Percentiles rank a stretch among this genome's conserved stretches.
Conservation (phyloP, 495 filamentous ascomycete genomes). For the Endocarpon pusillum region DNA sequence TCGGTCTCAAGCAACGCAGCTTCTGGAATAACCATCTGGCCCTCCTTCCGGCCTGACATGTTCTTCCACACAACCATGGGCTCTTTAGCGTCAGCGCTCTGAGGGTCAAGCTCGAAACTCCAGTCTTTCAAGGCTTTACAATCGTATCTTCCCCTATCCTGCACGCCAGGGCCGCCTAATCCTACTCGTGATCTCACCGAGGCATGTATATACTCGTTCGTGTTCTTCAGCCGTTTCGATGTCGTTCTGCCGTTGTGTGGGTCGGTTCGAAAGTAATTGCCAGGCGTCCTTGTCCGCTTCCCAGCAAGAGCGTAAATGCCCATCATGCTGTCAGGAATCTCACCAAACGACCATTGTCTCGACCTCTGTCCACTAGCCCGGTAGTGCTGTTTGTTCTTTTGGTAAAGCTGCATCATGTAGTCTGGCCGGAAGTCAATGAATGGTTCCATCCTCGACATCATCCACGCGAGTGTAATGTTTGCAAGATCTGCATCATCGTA, state of each 20-base stretch:
- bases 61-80: constrained; percentile 1
- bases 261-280: constrained; percentile 37
- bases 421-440: constrained; percentile 6
- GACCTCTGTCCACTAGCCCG: not conserved
- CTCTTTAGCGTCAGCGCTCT: not conserved
- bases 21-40: not conserved
- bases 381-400: constrained; percentile 1
- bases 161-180: constrained; percentile 35
- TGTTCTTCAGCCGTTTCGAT: constrained; percentile 22
- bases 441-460: constrained; percentile 33
- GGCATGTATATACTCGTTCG: constrained; percentile 15
- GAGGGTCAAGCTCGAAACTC: constrained; percentile 10
- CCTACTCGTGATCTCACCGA: constrained; percentile 32
- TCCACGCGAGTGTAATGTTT: constrained; percentile 31
- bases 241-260: constrained; percentile 28
- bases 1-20: not conserved
- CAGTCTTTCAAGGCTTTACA: constrained; percentile 32
- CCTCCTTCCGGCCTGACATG: not conserved
- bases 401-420: not conserved
- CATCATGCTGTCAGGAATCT: constrained; percentile 29
- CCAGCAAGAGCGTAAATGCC: constrained; percentile 35
- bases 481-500: constrained; percentile 18
- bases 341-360: constrained; percentile 42
- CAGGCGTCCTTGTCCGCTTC: constrained; percentile 35
- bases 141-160: constrained; percentile 36